Evolutionary conservation across 2,329 filamentous ascomycete species (phyloP), one percentile per base, ranked within the genome.

Genomic region (Chalaropsis thielavioides): DNA sequence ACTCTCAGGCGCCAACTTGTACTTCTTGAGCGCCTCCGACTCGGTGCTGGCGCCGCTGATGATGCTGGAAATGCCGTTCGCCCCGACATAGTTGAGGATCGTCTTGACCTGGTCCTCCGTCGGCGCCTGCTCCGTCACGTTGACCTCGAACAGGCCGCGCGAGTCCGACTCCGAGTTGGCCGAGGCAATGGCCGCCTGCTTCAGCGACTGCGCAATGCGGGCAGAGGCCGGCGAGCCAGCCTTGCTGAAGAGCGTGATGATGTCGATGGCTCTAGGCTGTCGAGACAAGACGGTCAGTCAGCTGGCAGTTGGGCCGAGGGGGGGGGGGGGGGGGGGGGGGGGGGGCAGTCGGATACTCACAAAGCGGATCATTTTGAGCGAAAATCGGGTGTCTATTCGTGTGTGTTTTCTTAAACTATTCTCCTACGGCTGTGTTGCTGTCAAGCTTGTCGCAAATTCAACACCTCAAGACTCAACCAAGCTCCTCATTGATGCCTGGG

Each of bases 241-340:
- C 75, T 89, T 89, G 82, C 96, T 92, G 81, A 97, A 99, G 79
- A 99, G 86, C 68, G 92, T 97, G 74, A 97, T 84, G 70, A 95
- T 89, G 79, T 97, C 92, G 75, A 89, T 82, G 69, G 87, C 82
- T 80, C 90, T 92, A 76, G 81, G 83, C 88, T 91, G 72, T 35
- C 43, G 38, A 22, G 46, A 27, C 7, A 8, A 49, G 54, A 46
- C 66, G 46, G 31, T 35, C 31, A 35, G 31, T 35, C 31, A 35
- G 31, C 7, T n/a, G n/a, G n/a, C 31, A 35, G 31, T 35, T 7
- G 7, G 31, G 3, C n/a, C n/a, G n/a, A n/a, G n/a, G n/a, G n/a
- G n/a, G n/a, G n/a, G n/a, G n/a, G n/a, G n/a, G n/a, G n/a, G n/a
- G n/a, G n/a, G n/a, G n/a, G n/a, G n/a, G n/a, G n/a, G n/a, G 31